Conservation (phyloP, 768 basidiomycete species). For the Pulveroboletus sp. region DNA sequence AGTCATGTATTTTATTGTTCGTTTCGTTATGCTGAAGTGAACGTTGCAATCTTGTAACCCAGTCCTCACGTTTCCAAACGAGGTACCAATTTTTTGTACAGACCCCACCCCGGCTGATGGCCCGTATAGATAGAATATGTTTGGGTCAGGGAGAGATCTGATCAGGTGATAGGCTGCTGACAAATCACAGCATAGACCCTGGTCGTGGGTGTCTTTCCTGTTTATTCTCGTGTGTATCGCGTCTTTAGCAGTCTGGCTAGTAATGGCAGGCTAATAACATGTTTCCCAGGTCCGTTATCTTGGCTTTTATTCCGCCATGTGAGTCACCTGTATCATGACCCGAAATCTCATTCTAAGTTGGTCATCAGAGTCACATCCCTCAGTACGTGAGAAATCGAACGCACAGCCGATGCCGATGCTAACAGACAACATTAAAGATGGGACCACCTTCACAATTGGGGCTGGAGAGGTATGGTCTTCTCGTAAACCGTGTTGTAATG, state of each 20-base stretch:
- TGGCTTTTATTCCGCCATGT: conserved; percentile 9
- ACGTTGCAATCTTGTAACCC: too few species aligned
- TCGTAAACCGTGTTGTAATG: neutral
- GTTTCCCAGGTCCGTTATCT: conserved; percentile 9
- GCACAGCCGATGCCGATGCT: neutral
- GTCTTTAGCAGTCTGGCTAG: neutral
- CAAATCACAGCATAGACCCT: conserved; percentile 1
- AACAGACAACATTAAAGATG: neutral
- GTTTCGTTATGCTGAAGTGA: neutral
- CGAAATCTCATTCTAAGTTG: too few species aligned
- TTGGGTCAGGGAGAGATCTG: conserved; percentile 5
- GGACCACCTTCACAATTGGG: neutral
- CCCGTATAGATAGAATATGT: conserved; percentile 6
- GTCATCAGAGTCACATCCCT: neutral
- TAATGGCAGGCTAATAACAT: neutral
- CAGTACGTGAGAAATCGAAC: neutral
- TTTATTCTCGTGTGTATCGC: conserved; percentile 7
- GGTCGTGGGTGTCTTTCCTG: conserved; percentile 9
- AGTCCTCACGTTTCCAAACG: conserved; percentile 10
- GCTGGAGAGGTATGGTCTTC: neutral
- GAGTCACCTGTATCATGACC: neutral
- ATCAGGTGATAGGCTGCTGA: neutral
- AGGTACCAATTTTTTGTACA: neutral
- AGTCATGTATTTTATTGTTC: neutral
- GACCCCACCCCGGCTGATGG: neutral